Evolutionary conservation across 495 filamentous ascomycete species (phyloP).

Genomic region (Lineolata rhizophorae): DNA sequence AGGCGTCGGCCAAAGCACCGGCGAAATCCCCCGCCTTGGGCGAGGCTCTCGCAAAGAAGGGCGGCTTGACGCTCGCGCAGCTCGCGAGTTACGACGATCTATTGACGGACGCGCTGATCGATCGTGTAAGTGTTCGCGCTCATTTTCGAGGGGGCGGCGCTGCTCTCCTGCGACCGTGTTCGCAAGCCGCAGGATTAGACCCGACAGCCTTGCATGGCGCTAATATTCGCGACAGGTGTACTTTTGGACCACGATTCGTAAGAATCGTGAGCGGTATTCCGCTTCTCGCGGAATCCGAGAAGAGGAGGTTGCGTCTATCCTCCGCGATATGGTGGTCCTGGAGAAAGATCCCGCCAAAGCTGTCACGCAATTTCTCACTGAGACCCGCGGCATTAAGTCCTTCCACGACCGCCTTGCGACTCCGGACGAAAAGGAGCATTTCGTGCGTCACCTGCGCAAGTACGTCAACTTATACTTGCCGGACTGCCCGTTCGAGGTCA

Average conservation of each 20-base stretch:
- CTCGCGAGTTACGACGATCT: constrained; percentile 89
- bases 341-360: constrained; percentile 46
- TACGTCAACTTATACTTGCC: constrained; percentile 87
- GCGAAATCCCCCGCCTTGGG: constrained; percentile 7
- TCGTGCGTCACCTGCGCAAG: constrained; percentile 62
- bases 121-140: constrained; percentile 45
- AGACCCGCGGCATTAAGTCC: constrained; percentile 50
- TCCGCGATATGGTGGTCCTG: constrained; percentile 56
- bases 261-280: constrained; percentile 76
- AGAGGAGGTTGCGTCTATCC: constrained; percentile 55
- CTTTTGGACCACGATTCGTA: constrained; percentile 89
- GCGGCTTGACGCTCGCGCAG: constrained; percentile 63
- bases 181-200: too few relatives aligned
- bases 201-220: too few relatives aligned
- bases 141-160: neutral
- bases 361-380: constrained; percentile 41
- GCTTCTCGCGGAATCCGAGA: constrained; percentile 61
- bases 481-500: constrained; percentile 85
- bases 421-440: constrained; percentile 68
- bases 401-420: constrained; percentile 42
- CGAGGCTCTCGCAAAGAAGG: constrained; percentile 26
- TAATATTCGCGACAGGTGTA: constrained; percentile 47
- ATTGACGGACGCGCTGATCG: constrained; percentile 83
- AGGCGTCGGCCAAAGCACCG: too few relatives aligned
- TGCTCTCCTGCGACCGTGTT: too few relatives aligned